Conservation (phyloP, 257 asterid genomes). For the Jaltomata sinuosa region DNA sequence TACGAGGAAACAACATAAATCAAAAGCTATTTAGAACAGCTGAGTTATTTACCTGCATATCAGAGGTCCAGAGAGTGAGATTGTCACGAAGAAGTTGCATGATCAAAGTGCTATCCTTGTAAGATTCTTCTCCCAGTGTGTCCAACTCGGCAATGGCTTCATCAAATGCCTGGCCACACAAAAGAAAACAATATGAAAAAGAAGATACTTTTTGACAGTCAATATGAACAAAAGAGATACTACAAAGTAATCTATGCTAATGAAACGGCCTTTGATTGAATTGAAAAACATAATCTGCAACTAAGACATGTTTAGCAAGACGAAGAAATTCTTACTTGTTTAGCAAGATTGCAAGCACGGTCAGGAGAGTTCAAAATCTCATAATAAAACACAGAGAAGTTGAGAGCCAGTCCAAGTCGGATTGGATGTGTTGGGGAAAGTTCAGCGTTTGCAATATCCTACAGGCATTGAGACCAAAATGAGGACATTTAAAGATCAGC, state of each 20-base stretch:
- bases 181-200: background rate
- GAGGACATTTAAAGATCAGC: background rate
- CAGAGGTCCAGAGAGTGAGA: constrained; percentile 49
- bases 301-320: background rate
- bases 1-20: background rate
- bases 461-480: background rate
- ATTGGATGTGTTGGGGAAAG: constrained; percentile 53
- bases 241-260: background rate
- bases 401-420: constrained; percentile 42
- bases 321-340: constrained; percentile 16
- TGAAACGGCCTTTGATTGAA: background rate
- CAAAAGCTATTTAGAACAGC: background rate
- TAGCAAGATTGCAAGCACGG: constrained; percentile 53
- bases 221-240: background rate
- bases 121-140: constrained; percentile 33
- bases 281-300: background rate
- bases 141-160: constrained; percentile 52
- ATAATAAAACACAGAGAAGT: constrained; percentile 47
- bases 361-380: constrained; percentile 56
- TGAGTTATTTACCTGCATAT: constrained; percentile 35
- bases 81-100: constrained; percentile 59
- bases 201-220: background rate
- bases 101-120: constrained; percentile 34
- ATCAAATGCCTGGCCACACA: constrained; percentile 34
- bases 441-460: constrained; percentile 44